Evolutionary conservation across 805 yeast species (phyloP), one percentile per base, ranked within the genome.

Genomic region (Kluyveromyces lactis): DNA sequence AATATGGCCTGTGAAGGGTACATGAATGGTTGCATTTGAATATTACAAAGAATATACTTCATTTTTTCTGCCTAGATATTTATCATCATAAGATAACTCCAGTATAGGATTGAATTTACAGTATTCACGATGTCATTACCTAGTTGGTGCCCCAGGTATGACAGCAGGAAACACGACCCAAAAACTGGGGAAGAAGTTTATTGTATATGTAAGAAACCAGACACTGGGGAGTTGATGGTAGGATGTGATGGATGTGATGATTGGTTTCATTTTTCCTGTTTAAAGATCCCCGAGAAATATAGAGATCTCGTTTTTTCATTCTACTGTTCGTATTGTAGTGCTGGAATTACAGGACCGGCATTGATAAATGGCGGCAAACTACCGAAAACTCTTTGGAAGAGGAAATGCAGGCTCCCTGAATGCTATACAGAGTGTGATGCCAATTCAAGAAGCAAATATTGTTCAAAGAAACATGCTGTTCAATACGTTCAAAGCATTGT

Each of bases 171-270:
- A 39, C 29, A 26, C 6, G 53, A 53, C 38, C 47, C 51, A 1
- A 29, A 19, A 3, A 56, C 56, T 1, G 53, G 79, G 17, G 83
- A 79, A 46, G 85, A 80, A 48, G 63, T 83, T 5, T 86, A 69
- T 51, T 87, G 97, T 56, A 62, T 79, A 0, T 87, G 97, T 56
- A 69, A 92, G 28, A 72, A 71, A 44, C 81, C 86, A 0, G 96
- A 89, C 51, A 69, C 72, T 43, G 92, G 89, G 1, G 79, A 76
- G 42, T 63, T 87, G 55, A 89, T 89, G 97, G 82, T 89, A n/a
- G 86, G 83, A 0, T 87, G 97, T 56, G 96, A 87, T 56, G 89
- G 86, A 4, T 89, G 97, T 61, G 95, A 86, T 52, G 95, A 86
- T 42, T 89, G 97, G 97, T 89, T 72, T 55, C 97, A 89, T 60